Base-by-base conservation (phyloP, 2,329 filamentous ascomycete species). In the Stagonosporopsis cucurbitacearum region DNA sequence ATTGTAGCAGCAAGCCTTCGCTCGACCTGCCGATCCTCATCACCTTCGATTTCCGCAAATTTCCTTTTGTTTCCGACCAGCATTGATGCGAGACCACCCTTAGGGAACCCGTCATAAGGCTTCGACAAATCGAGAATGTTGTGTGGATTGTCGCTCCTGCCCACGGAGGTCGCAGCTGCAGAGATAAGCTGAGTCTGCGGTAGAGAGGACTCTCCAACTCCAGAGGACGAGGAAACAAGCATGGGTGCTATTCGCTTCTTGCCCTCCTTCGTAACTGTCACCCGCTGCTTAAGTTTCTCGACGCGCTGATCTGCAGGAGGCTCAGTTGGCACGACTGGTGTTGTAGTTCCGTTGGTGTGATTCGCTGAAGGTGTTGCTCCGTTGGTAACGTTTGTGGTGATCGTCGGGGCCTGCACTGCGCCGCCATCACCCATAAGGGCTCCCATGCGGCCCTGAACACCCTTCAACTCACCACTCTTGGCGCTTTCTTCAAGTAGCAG, bases 191-290 rank as follows among this genome's bases (percentile, higher is more conserved):
- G 91, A 20, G 92, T 90, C 69, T 96, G 91, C 1, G 94, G 94
- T 12, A 97, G 79, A 15, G 93, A 96, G 0, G 93, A 96, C 69
- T 93, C 88, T 11, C 91, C 91, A 1, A 89, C 90, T 2, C 91
- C 92, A 8, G 93, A 94, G 0, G 92, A 92, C 0, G 94, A 96
- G 2, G 80, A 82, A 6, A 99, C 91, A 12, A 99, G 82, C 61
- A 99, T 81, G 1, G 95, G 95, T 4, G 92, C 91, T 51, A 99
- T 94, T 50, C 95, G 86, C 79, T 99, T 99, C 78, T 95, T 98
- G 26, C 95, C 95, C 63, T 99, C 94, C 73, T 97, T 98, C 0
- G 92, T 96, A 57, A 97, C 88, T 0, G 94, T 97, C 3, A 98
- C 93, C 48, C 95, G 86, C 59, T 94, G 91, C 76, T 98, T 98